phyloP scores from a whole-genome alignment of 2,329 filamentous ascomycete genomes.

The Ambrosiella xylebori region DNA sequence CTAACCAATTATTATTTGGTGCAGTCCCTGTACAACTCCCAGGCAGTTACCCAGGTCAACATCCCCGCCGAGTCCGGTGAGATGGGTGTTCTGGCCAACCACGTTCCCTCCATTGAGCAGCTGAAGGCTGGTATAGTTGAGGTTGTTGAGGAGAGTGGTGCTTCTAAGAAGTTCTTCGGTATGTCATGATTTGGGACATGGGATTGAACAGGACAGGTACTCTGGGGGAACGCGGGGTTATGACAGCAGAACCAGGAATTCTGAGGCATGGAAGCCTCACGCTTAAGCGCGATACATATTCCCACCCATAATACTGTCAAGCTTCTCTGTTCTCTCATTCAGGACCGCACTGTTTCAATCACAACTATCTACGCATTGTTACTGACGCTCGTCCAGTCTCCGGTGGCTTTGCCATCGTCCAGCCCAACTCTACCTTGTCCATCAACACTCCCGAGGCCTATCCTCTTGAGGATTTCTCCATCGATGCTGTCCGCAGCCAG shows the following conservation, averaged over 20 bases:
- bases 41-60: conserved; percentile 85
- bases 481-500: conserved; percentile 74
- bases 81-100: conserved; percentile 98
- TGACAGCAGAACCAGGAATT: not conserved
- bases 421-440: conserved; percentile 86
- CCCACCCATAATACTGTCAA: not conserved
- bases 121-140: conserved; percentile 92
- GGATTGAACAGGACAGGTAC: not conserved
- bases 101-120: conserved; percentile 98
- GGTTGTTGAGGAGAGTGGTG: conserved; percentile 81
- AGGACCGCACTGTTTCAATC: not conserved
- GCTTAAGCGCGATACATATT: not conserved
- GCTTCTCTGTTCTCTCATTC: not conserved
- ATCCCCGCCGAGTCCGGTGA: conserved; percentile 94
- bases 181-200: conserved; percentile 27
- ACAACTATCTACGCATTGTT: not conserved
- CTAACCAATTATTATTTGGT: conserved; percentile 12
- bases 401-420: conserved; percentile 90
- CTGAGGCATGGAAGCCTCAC: not conserved
- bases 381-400: conserved; percentile 44
- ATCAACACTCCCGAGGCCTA: conserved; percentile 97
- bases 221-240: not conserved
- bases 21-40: conserved; percentile 53
- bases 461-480: conserved; percentile 88
- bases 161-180: conserved; percentile 96